Evolutionary conservation across 495 filamentous ascomycete genomes (phyloP).

Genomic region (Tuber magnatum): DNA sequence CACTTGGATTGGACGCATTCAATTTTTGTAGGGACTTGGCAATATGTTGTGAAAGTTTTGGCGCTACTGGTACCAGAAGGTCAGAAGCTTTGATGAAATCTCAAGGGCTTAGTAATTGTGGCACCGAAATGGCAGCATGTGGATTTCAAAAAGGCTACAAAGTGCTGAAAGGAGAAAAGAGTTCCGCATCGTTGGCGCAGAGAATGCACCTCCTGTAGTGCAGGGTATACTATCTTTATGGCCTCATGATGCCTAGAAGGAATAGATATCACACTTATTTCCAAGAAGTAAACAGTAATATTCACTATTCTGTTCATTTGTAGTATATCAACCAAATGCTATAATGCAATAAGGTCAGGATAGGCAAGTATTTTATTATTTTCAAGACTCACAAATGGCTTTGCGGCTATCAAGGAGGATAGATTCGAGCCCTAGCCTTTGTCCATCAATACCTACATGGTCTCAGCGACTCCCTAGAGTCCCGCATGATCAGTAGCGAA

Average conservation of each 20-base stretch:
- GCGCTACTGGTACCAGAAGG: too few relatives aligned
- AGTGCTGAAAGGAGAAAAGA: constrained; percentile 29
- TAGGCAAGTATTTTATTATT: constrained; percentile 3
- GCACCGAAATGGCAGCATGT: constrained; percentile 25
- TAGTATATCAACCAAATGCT: too few relatives aligned
- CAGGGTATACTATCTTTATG: too few relatives aligned
- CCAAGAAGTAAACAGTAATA: too few relatives aligned
- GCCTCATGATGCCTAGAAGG: too few relatives aligned
- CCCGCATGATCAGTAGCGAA: constrained; percentile 30
- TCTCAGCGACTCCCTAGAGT: constrained; percentile 22
- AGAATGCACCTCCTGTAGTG: too few relatives aligned
- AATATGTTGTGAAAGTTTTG: constrained; percentile 22
- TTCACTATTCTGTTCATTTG: too few relatives aligned
- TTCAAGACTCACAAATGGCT: constrained; percentile 4
- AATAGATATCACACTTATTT: too few relatives aligned
- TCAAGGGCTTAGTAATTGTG: constrained; percentile 23
- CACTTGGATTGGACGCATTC: constrained; percentile 12
- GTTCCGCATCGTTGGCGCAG: constrained; percentile 16
- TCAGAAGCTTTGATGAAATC: constrained; percentile 32
- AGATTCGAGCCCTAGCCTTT: constrained; percentile 7
- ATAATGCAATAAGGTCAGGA: constrained; percentile 23
- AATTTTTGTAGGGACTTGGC: constrained; percentile 23
- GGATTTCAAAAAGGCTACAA: constrained; percentile 27
- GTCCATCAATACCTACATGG: constrained; percentile 24
- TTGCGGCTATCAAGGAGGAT: constrained; percentile 21